Evolutionary conservation across 257 asterid genomes (phyloP).

Genomic region (Hygrophila difformis): DNA sequence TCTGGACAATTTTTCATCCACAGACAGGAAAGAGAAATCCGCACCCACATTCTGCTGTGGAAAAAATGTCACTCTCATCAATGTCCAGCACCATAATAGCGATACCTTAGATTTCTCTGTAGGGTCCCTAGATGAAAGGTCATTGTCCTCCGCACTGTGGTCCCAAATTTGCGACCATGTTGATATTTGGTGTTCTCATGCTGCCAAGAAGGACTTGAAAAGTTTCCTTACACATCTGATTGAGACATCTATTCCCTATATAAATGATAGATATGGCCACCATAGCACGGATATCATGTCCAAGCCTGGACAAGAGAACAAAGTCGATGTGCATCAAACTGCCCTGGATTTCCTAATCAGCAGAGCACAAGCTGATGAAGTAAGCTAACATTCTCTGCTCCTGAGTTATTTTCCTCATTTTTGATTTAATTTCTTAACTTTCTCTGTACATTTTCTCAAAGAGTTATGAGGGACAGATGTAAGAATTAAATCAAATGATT

Average conservation of each 20-base stretch:
- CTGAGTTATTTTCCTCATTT: constrained; percentile 6
- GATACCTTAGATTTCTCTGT: constrained; percentile 29
- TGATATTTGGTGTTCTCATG: constrained; percentile 77
- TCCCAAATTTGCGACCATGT: constrained; percentile 49
- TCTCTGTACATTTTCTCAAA: not conserved
- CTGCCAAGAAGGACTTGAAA: constrained; percentile 63
- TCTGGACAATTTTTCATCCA: constrained; percentile 36
- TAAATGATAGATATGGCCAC: constrained; percentile 18
- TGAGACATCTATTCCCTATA: constrained; percentile 33
- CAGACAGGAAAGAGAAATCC: constrained; percentile 28
- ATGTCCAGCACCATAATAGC: constrained; percentile 23
- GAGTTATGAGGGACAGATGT: constrained; percentile 2
- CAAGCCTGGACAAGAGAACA: constrained; percentile 28
- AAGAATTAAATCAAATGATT: constrained; percentile 1
- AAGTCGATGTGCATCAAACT: constrained; percentile 36
- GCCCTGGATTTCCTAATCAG: constrained; percentile 64
- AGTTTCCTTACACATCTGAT: constrained; percentile 45
- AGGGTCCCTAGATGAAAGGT: constrained; percentile 50
- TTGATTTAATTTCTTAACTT: constrained; percentile 9
- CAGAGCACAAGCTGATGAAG: constrained; percentile 60
- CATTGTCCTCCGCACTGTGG: constrained; percentile 52
- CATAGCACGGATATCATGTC: constrained; percentile 15
- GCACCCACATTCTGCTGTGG: constrained; percentile 24
- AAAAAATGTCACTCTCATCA: constrained; percentile 20
- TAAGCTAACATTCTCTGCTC: constrained; percentile 29